Conservation (phyloP, 805 yeast genomes). For the Schwanniomyces pseudopolymorphus region DNA sequence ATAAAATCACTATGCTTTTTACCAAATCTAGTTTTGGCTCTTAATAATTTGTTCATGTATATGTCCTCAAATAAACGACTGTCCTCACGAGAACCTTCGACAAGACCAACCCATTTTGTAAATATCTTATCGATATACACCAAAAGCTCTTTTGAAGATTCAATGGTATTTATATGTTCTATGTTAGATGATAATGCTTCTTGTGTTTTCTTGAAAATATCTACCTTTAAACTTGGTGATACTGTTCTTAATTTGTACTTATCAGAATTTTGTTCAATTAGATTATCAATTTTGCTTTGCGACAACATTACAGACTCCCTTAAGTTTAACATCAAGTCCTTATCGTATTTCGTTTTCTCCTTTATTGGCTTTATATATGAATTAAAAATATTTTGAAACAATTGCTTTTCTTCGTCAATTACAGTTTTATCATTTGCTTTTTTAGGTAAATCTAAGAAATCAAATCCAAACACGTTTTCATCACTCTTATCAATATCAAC, state of each 20-base stretch:
- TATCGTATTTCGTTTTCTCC: slow-evolving; percentile 3
- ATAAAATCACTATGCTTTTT: slow-evolving; percentile 19
- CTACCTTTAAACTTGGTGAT: slow-evolving; percentile 9
- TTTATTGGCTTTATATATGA: slow-evolving; percentile 18
- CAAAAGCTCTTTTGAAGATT: slow-evolving; percentile 12
- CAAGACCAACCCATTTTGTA: slow-evolving; percentile 9
- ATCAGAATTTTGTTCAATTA: slow-evolving; percentile 6
- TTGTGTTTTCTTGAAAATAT: slow-evolving; percentile 14
- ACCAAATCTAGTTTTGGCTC: slow-evolving; percentile 8
- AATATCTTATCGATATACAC: slow-evolving; percentile 16
- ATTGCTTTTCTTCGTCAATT: slow-evolving; percentile 19
- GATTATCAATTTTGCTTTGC: slow-evolving; percentile 6
- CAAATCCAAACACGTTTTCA: slow-evolving; percentile 13
- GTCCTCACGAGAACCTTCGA: slow-evolving; percentile 1
- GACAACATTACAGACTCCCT: slow-evolving; percentile 9
- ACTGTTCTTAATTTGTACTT: slow-evolving; percentile 1
- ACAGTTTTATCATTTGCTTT: slow-evolving; percentile 4
- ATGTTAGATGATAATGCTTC: slow-evolving; percentile 22
- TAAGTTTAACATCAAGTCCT: slow-evolving; percentile 8
- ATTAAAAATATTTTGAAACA: slow-evolving; percentile 25
- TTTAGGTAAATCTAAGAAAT: slow-evolving; percentile 7
- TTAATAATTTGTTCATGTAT: slow-evolving; percentile 7
- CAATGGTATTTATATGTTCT: slow-evolving; percentile 16
- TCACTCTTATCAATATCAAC: slow-evolving; percentile 12
- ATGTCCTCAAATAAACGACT: slow-evolving; percentile 5